phyloP scores from a whole-genome alignment of 2,329 filamentous ascomycete species.

The Aspergillus puulaauensis region DNA sequence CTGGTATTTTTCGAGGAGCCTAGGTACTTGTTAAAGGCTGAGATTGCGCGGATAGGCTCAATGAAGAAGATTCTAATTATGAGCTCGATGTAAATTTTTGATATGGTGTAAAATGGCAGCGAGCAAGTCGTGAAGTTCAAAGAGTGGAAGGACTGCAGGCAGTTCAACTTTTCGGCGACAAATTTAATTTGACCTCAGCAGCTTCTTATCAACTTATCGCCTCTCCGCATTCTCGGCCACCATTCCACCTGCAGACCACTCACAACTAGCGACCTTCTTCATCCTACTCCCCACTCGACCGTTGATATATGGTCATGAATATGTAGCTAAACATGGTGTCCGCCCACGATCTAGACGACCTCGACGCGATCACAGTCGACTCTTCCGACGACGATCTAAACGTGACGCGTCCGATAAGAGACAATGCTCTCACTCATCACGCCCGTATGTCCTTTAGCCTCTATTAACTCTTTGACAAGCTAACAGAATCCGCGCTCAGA shows the following conservation, averaged over 20 bases:
- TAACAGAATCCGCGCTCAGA: conserved; percentile 15
- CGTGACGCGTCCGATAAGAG: conserved; percentile 27
- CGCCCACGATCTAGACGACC: conserved; percentile 24
- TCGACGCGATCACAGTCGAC: conserved; percentile 29
- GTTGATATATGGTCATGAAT: background rate
- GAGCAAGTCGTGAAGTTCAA: background rate
- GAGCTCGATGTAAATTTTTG: background rate
- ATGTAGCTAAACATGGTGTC: conserved; percentile 23
- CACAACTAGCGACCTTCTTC: background rate
- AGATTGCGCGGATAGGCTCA: background rate
- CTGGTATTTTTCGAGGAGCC: background rate
- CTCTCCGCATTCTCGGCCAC: conserved; percentile 14
- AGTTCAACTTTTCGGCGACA: conserved; percentile 15
- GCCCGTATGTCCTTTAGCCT: conserved; percentile 11
- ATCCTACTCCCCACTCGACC: background rate
- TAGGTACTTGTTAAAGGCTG: background rate
- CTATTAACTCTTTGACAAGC: conserved; percentile 4
- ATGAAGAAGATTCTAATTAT: background rate
- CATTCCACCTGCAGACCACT: background rate
- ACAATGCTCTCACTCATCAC: conserved; percentile 8
- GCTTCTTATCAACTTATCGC: conserved; percentile 24
- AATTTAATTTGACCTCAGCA: conserved; percentile 6
- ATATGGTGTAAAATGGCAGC: background rate
- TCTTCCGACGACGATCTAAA: conserved; percentile 47
- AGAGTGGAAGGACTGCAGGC: conserved; percentile 1